Percentiles rank a stretch among this genome's conserved stretches.
phyloP scores from a whole-genome alignment of 108 stramenopile species.

The Asterionellopsis glacialis region DNA sequence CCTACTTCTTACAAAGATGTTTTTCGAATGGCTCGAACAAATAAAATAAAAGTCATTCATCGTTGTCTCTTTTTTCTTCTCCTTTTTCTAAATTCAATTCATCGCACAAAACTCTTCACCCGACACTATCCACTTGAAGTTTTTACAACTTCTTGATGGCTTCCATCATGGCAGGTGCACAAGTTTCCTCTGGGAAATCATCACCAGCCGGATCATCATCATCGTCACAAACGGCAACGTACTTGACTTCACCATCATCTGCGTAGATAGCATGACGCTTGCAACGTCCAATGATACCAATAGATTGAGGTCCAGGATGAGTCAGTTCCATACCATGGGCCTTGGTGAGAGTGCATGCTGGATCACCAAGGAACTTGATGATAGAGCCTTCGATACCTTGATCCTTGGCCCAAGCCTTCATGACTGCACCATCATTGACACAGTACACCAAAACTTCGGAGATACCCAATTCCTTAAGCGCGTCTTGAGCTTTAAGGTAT shows the following conservation, averaged over 20 bases:
- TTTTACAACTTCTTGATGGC: constrained; percentile 18
- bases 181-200: constrained; percentile 35
- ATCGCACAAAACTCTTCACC: no score
- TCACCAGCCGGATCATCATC: constrained; percentile 68
- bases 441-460: constrained; percentile 65
- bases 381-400: constrained; percentile 30
- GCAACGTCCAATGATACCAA: constrained; percentile 56
- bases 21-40: no score
- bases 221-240: constrained; percentile 45
- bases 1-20: no score
- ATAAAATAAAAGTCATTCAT: no score
- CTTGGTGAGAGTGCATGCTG: constrained; percentile 47
- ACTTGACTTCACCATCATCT: constrained; percentile 51
- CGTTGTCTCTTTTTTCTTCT: no score
- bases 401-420: constrained; percentile 60
- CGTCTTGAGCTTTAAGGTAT: constrained; percentile 68
- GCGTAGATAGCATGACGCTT: constrained; percentile 64
- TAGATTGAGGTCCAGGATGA: constrained; percentile 42
- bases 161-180: constrained; percentile 38
- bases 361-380: constrained; percentile 50
- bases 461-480: constrained; percentile 42
- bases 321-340: constrained; percentile 58
- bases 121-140: no score
- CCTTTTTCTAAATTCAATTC: no score
- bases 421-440: constrained; percentile 67